Base-by-base conservation (phyloP, 2,329 filamentous ascomycete genomes). In the Penicillium sp. region DNA sequence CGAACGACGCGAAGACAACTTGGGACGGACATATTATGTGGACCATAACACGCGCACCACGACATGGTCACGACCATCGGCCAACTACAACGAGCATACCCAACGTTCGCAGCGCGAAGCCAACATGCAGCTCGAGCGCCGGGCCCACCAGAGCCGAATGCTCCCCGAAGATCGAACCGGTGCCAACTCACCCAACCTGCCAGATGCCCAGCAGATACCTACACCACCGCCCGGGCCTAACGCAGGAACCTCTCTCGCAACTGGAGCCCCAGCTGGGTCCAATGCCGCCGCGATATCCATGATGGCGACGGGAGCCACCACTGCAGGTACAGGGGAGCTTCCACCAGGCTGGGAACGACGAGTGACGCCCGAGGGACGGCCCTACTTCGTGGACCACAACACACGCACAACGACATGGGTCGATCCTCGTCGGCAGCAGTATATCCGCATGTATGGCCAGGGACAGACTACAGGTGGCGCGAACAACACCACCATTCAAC, bases 301-400 rank as follows among this genome's bases (percentile, higher is more conserved):
- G 89, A 91, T 96, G 87, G 91, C 94, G 60, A 97, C 93, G 3
- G 93, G 93, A 61, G 92, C 90, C 52, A 99, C 94, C 19, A 97
- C 91, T 65, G 91, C 93, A 53, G 94, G 94, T 43, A 93, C 91
- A 58, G 94, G 94, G 61, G 94, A 99, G 77, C 86, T 99, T 59
- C 94, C 94, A 39, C 88, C 93, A 21, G 91, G 93, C 29, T 99
- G 94, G 94, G 94, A 99, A 77, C 92, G 97, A 75, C 84, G 94
- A 67, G 93, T 91, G 77, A 99, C 94, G 0, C 93, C 94, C 0
- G 94, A 99, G 80, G 93, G 93, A 29, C 86, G 94, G 50, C 85
- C 93, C 9, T 99, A 99, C 77, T 99, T 97, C 76, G 94, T 99
- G 49, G 94, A 99, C 73, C 94, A 99, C 77, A 99, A 97, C 74